A percentile compares a stretch with the other conserved stretches of the same genome.
Evolutionary conservation across 2,329 filamentous ascomycete species (phyloP).

Genomic region (Phyllosticta ampelicida): DNA sequence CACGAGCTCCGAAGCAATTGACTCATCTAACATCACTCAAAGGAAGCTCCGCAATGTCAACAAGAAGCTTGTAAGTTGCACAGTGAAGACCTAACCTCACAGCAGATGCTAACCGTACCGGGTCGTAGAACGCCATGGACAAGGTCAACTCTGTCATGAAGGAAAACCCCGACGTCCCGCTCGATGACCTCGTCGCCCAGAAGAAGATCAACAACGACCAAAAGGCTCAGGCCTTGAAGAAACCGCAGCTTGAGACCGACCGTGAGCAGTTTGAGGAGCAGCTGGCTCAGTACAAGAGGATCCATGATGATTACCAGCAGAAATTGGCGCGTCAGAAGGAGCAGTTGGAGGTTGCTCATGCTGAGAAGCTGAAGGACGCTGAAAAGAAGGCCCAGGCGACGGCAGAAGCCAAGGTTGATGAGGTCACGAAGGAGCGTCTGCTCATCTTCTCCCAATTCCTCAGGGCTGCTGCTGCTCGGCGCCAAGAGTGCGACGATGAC

Average conservation of each 20-base stretch:
- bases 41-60: slow-evolving; percentile 85
- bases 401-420: slow-evolving; percentile 36
- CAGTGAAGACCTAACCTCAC: background rate
- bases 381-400: slow-evolving; percentile 46
- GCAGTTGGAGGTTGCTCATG: slow-evolving; percentile 43
- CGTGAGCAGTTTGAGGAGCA: slow-evolving; percentile 63
- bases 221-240: slow-evolving; percentile 66
- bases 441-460: slow-evolving; percentile 69
- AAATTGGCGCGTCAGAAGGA: slow-evolving; percentile 49
- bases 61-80: slow-evolving; percentile 76
- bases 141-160: slow-evolving; percentile 61
- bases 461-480: slow-evolving; percentile 62
- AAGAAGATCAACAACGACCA: slow-evolving; percentile 74
- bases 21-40: background rate
- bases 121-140: slow-evolving; percentile 51
- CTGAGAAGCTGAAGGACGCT: slow-evolving; percentile 45
- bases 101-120: slow-evolving; percentile 15
- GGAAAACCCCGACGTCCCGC: slow-evolving; percentile 57
- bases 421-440: slow-evolving; percentile 49
- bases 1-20: background rate
- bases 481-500: slow-evolving; percentile 60
- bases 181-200: slow-evolving; percentile 60
- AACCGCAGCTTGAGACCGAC: slow-evolving; percentile 59
- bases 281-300: slow-evolving; percentile 61
- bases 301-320: slow-evolving; percentile 60